Evolutionary conservation across 768 basidiomycete genomes (phyloP).

Genomic region (Pulveroboletus sp.): DNA sequence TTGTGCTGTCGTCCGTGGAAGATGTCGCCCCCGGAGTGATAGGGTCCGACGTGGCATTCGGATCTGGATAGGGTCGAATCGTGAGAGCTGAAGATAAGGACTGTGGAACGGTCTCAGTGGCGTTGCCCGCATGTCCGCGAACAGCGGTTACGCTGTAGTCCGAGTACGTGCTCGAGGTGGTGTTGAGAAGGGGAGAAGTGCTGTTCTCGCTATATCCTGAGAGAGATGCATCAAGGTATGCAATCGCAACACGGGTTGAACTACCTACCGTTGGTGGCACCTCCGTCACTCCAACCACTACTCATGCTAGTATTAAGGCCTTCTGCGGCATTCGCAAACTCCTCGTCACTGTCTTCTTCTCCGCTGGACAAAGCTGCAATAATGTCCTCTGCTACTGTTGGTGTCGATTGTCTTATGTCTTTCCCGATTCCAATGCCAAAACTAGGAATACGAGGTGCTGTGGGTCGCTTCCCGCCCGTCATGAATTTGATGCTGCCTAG

Average conservation of each 20-base stretch:
- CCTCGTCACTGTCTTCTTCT: slow-evolving; percentile 61
- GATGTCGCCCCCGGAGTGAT: slow-evolving; percentile 35
- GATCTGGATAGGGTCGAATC: slow-evolving; percentile 52
- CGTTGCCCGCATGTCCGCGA: slow-evolving; percentile 41
- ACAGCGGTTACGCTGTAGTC: slow-evolving; percentile 72
- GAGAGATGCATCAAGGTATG: slow-evolving; percentile 12
- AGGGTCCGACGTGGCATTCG: slow-evolving; percentile 40
- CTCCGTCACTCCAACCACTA: slow-evolving; percentile 39
- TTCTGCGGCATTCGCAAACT: slow-evolving; percentile 58
- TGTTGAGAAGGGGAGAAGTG: slow-evolving; percentile 51
- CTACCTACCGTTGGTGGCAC: slow-evolving; percentile 32
- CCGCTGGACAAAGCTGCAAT: slow-evolving; percentile 33
- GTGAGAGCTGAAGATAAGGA: slow-evolving; percentile 73
- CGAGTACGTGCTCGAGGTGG: slow-evolving; percentile 41
- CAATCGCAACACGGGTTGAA: slow-evolving; percentile 3
- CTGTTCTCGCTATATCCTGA: slow-evolving; percentile 39
- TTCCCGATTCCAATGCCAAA: slow-evolving; percentile 72
- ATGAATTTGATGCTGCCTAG: slow-evolving; percentile 85
- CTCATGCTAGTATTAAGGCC: slow-evolving; percentile 45
- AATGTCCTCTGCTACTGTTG: slow-evolving; percentile 33
- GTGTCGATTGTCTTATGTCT: slow-evolving; percentile 41
- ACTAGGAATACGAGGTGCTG: slow-evolving; percentile 76
- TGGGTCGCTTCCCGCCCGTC: slow-evolving; percentile 57
- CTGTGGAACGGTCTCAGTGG: slow-evolving; percentile 39
- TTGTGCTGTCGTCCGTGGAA: slow-evolving; percentile 26